Percentiles rank a stretch among this genome's conserved stretches.
Evolutionary conservation across 176 grass and related monocot species (phyloP).

Genomic region (Aegilops umbellulata): DNA sequence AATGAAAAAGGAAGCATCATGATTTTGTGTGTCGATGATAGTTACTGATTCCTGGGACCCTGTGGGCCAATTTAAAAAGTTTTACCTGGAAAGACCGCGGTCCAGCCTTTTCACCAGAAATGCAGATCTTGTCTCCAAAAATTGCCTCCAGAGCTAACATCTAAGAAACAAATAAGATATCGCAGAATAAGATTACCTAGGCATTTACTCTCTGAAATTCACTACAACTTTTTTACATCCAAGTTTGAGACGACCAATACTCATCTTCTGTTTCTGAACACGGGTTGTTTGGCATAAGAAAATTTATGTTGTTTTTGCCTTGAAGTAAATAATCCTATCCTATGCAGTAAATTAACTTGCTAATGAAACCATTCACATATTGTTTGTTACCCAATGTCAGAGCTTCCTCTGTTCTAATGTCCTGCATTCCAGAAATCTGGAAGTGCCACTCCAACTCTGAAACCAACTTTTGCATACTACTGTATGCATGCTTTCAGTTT

Average conservation of each 20-base stretch:
- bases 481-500: neutral
- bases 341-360: too few relatives aligned
- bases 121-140: conserved; percentile 35
- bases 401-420: neutral
- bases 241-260: neutral
- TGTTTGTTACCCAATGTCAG: neutral
- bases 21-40: neutral
- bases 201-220: neutral
- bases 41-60: neutral
- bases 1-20: neutral
- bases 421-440: neutral
- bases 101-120: conserved; percentile 28
- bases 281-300: neutral
- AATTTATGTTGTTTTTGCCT: neutral
- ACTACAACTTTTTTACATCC: neutral
- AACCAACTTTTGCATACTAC: neutral
- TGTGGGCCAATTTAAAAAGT: neutral
- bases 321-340: neutral
- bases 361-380: neutral
- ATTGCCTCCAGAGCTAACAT: conserved; percentile 45
- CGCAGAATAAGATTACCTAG: neutral
- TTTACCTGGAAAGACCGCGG: conserved; percentile 41
- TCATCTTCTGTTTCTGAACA: neutral
- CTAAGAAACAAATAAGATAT: neutral
- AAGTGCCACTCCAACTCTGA: neutral